Conservation (phyloP, 495 filamentous ascomycete species). For the Aspergillus bertholletiae region DNA sequence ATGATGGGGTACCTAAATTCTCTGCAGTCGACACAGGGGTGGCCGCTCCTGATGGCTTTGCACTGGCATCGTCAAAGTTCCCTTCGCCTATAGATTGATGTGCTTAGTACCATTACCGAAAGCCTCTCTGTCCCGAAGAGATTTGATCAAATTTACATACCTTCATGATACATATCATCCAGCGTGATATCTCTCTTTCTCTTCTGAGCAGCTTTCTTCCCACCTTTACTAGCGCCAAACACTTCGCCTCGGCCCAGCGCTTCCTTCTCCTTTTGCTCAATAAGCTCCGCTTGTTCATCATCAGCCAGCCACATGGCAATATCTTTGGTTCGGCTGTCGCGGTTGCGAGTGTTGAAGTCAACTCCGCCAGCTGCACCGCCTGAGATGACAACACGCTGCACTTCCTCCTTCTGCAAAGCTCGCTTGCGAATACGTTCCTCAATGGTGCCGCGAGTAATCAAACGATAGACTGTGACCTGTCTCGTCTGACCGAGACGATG, state of each 20-base stretch:
- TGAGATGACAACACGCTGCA: slow-evolving; percentile 96
- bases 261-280: slow-evolving; percentile 86
- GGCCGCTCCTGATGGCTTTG: slow-evolving; percentile 76
- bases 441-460: slow-evolving; percentile 96
- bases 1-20: slow-evolving; percentile 37
- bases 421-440: slow-evolving; percentile 98
- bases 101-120: background rate
- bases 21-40: slow-evolving; percentile 66
- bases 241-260: slow-evolving; percentile 56
- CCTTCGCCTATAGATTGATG: slow-evolving; percentile 68
- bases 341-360: slow-evolving; percentile 87
- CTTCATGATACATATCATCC: slow-evolving; percentile 98
- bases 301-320: slow-evolving; percentile 97
- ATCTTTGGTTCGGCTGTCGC: slow-evolving; percentile 90
- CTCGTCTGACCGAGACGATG: slow-evolving; percentile 95
- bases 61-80: slow-evolving; percentile 79
- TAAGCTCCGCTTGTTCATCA: slow-evolving; percentile 87
- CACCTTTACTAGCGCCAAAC: slow-evolving; percentile 49
- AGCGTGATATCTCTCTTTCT: slow-evolving; percentile 76
- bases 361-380: slow-evolving; percentile 79
- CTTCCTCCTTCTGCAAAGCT: slow-evolving; percentile 97
- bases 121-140: background rate
- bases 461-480: slow-evolving; percentile 94
- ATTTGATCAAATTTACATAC: slow-evolving; percentile 45
- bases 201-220: slow-evolving; percentile 52